A percentile compares a stretch with the other conserved stretches of the same genome.
Conservation (phyloP, 441 rosid genomes). For the Manihot esculenta region DNA sequence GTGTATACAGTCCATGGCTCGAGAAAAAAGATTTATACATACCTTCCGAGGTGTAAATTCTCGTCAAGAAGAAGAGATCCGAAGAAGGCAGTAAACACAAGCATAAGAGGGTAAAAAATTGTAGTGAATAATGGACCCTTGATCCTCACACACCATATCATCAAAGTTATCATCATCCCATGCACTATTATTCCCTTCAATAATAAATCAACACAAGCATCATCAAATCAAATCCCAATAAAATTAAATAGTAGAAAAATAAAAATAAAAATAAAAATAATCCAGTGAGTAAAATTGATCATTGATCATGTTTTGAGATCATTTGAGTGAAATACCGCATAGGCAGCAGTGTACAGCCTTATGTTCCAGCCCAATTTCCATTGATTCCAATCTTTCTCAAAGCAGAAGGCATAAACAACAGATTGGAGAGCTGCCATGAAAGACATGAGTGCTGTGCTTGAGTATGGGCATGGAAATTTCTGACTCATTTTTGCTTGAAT, state of each 20-base stretch:
- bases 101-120: conserved; percentile 2
- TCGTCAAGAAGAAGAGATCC: not conserved
- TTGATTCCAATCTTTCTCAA: not conserved
- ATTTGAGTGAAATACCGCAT: too few species aligned
- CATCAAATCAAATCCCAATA: too few species aligned
- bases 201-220: too few species aligned
- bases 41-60: not conserved
- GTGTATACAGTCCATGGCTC: too few species aligned
- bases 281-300: not conserved
- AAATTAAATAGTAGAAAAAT: too few species aligned
- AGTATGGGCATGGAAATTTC: conserved; percentile 5
- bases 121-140: conserved; percentile 2
- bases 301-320: too few species aligned
- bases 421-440: conserved; percentile 4
- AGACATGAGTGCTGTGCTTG: conserved; percentile 9
- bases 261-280: too few species aligned
- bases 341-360: not conserved
- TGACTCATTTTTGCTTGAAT: conserved; percentile 13
- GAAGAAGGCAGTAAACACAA: not conserved
- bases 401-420: not conserved
- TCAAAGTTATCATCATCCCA: conserved; percentile 9
- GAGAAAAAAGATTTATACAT: not conserved
- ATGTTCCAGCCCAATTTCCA: conserved; percentile 9
- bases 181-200: conserved; percentile 10
- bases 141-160: conserved; percentile 3